Conservation (phyloP, 1,139 yeast genomes). For the Suhomyces taliae region DNA sequence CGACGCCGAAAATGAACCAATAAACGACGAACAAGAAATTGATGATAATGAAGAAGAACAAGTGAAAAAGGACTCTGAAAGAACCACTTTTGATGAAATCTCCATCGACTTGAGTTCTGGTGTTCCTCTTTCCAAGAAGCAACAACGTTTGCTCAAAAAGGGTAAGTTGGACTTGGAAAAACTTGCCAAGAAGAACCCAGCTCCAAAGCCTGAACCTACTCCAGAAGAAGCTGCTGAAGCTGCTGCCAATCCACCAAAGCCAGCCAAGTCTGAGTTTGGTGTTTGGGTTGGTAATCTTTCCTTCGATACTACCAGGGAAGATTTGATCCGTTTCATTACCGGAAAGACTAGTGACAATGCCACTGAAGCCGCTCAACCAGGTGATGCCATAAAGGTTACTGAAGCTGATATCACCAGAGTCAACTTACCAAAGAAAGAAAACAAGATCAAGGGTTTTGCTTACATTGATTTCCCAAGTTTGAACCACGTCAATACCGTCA, state of each 20-base stretch:
- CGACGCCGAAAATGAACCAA: constrained; percentile 6
- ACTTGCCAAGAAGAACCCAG: constrained; percentile 50
- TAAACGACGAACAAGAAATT: neutral
- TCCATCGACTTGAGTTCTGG: constrained; percentile 78
- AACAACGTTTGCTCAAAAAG: constrained; percentile 80
- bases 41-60: constrained; percentile 5
- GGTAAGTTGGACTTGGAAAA: constrained; percentile 67
- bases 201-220: constrained; percentile 39
- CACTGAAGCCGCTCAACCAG: constrained; percentile 22
- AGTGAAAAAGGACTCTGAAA: neutral
- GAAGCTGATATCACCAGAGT: constrained; percentile 58
- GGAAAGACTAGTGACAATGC: constrained; percentile 50
- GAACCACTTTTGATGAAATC: constrained; percentile 50
- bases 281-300: constrained; percentile 95
- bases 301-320: constrained; percentile 80
- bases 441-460: constrained; percentile 82
- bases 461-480: constrained; percentile 77
- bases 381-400: constrained; percentile 38
- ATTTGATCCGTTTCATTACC: constrained; percentile 62
- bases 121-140: constrained; percentile 87
- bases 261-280: constrained; percentile 58
- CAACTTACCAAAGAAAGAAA: constrained; percentile 64
- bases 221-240: constrained; percentile 28
- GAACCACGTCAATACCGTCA: constrained; percentile 62
- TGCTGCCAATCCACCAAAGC: constrained; percentile 24